Evolutionary conservation across 2,329 filamentous ascomycete species (phyloP).

Genomic region (Cucurbitaria berberidis): DNA sequence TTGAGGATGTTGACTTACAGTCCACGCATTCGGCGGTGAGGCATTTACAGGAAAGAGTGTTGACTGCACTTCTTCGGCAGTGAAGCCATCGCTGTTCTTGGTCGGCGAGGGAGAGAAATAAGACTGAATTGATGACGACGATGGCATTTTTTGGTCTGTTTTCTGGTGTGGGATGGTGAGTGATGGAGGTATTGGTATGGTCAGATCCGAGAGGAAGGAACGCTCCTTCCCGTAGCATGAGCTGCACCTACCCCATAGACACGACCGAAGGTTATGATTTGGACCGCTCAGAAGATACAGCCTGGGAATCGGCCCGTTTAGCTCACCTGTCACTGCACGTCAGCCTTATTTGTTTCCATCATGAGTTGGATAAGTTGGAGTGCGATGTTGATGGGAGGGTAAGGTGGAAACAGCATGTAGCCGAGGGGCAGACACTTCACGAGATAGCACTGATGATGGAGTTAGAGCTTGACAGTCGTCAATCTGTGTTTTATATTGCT

Average conservation of each 20-base stretch:
- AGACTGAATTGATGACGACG: conserved; percentile 52
- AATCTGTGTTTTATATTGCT: conserved; percentile 13
- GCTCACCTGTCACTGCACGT: neutral
- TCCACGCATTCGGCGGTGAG: conserved; percentile 30
- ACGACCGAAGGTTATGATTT: neutral
- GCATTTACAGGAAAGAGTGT: conserved; percentile 43
- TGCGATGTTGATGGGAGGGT: neutral
- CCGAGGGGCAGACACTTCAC: neutral
- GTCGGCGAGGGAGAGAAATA: conserved; percentile 46
- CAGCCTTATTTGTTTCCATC: neutral
- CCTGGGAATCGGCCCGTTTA: neutral
- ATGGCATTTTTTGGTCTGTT: conserved; percentile 37
- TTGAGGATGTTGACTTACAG: conserved; percentile 3
- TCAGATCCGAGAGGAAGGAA: conserved; percentile 9
- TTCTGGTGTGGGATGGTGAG: neutral
- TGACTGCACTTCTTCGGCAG: conserved; percentile 53
- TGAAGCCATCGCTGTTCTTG: conserved; percentile 60
- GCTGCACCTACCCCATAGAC: neutral
- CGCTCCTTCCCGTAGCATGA: conserved; percentile 3
- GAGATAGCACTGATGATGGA: neutral
- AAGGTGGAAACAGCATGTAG: neutral
- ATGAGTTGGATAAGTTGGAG: neutral
- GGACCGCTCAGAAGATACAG: neutral
- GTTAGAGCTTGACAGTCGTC: neutral
- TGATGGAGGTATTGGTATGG: neutral